These are phyloP conservation scores for Phaseolus lunatus DNA, from an alignment of 306 rosid genomes.

Conservation along the genomic window DNA sequence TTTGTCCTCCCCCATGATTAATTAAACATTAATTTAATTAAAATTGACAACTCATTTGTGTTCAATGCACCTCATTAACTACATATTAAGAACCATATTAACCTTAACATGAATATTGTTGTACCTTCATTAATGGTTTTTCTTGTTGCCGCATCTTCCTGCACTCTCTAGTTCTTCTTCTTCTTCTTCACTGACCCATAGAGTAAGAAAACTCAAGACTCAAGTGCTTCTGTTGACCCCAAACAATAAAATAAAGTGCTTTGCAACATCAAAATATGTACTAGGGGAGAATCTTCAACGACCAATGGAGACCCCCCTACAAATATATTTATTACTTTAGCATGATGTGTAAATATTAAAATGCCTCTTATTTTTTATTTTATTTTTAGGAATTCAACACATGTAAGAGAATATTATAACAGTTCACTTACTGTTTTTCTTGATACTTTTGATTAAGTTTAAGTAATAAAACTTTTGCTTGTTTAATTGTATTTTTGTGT, in stretches of 20 bases:
- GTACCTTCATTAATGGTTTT: not conserved
- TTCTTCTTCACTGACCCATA: not conserved
- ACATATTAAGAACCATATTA: constrained; percentile 11
- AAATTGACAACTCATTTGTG: not conserved
- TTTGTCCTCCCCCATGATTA: not conserved
- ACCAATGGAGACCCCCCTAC: not conserved
- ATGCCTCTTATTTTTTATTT: not conserved
- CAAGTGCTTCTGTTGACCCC: constrained; percentile 1
- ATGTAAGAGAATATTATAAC: no score
- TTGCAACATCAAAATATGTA: not conserved
- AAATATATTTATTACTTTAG: not conserved
- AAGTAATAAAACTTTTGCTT: not conserved
- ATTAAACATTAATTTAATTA: not conserved
- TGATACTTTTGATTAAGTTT: not conserved
- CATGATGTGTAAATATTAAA: not conserved
- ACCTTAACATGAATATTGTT: not conserved
- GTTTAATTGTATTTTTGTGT: no score
- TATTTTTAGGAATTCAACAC: no score
- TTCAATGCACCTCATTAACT: constrained; percentile 6
- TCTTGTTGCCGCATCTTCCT: constrained; percentile 5
- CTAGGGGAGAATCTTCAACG: not conserved
- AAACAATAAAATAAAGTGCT: not conserved
- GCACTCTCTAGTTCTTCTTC: not conserved
- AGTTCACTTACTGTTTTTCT: no score
- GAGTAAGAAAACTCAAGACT: not conserved